These are phyloP conservation scores for Sporisorium iseilematis-ciliati DNA, from an alignment of 1,284 basidiomycete species.

Conservation along the genomic window DNA sequence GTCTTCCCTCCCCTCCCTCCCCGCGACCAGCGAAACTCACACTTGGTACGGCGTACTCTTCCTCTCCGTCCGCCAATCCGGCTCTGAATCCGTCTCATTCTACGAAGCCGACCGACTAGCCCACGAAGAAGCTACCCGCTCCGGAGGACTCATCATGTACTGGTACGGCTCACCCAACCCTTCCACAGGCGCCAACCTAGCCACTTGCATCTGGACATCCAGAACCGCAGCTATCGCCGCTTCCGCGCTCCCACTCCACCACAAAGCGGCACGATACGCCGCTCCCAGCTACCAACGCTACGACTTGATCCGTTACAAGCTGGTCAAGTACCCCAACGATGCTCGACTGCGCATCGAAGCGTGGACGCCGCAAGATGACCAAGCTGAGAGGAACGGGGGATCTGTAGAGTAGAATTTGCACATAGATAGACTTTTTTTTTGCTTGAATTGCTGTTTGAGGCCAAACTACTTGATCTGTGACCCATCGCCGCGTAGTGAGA, in stretches of 20 bases:
- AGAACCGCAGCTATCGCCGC: slow-evolving; percentile 47
- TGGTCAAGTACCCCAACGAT: slow-evolving; percentile 44
- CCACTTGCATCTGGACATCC: slow-evolving; percentile 64
- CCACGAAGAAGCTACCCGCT: slow-evolving; percentile 61
- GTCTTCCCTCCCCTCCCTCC: slow-evolving; percentile 36
- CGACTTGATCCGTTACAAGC: slow-evolving; percentile 53
- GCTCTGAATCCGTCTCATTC: slow-evolving; percentile 41
- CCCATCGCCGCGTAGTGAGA: slow-evolving; percentile 61
- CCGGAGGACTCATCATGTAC: slow-evolving; percentile 63
- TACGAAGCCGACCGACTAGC: slow-evolving; percentile 60
- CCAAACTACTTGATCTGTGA: slow-evolving; percentile 57
- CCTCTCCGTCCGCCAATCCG: slow-evolving; percentile 46
- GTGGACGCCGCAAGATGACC: slow-evolving; percentile 42
- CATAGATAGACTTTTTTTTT: slow-evolving; percentile 1
- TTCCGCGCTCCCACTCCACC: slow-evolving; percentile 45
- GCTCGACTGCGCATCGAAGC: slow-evolving; percentile 37
- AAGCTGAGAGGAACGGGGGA: slow-evolving; percentile 7
- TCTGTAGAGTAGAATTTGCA: slow-evolving; percentile 8
- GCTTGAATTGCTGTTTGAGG: neutral
- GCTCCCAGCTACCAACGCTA: slow-evolving; percentile 51
- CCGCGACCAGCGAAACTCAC: slow-evolving; percentile 8
- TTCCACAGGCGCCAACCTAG: slow-evolving; percentile 57
- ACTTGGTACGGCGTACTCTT: slow-evolving; percentile 65
- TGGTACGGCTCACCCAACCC: slow-evolving; percentile 61
- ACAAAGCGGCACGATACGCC: slow-evolving; percentile 45